A percentile compares a stretch with the other conserved stretches of the same genome.
Conservation (phyloP, 345 rosid species). For the Kandelia obovata region DNA sequence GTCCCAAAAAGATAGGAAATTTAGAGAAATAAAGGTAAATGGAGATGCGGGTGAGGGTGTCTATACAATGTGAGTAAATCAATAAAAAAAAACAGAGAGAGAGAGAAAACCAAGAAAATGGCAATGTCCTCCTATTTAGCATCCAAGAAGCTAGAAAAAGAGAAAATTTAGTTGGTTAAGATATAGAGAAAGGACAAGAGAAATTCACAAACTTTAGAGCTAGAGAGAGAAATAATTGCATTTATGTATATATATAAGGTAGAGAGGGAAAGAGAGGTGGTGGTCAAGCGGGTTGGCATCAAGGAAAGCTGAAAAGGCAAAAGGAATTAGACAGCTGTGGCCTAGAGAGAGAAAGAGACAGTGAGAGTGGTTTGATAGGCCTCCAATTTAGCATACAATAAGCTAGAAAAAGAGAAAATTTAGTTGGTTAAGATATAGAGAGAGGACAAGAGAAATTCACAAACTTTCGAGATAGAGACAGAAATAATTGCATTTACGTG, state of each 20-base stretch:
- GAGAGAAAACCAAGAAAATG: background rate
- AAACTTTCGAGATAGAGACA: background rate
- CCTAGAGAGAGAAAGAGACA: conserved; percentile 4
- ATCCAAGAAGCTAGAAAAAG: background rate
- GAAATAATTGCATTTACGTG: background rate
- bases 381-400: background rate
- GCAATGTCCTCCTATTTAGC: background rate
- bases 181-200: background rate
- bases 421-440: background rate
- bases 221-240: background rate
- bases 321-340: background rate
- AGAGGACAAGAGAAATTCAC: background rate
- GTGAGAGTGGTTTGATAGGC: background rate
- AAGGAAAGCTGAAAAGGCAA: conserved; percentile 9
- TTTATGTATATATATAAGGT: background rate
- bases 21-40: background rate
- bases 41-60: background rate
- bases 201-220: too few species aligned
- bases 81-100: background rate
- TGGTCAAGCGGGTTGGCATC: conserved; percentile 6
- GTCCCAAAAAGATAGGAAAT: background rate
- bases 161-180: background rate
- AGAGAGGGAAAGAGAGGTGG: background rate
- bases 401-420: background rate
- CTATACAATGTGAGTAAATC: background rate